These are phyloP conservation scores for Aspergillus brunneoviolaceus DNA, from an alignment of 2,329 filamentous ascomycete genomes.

Conservation along the genomic window DNA sequence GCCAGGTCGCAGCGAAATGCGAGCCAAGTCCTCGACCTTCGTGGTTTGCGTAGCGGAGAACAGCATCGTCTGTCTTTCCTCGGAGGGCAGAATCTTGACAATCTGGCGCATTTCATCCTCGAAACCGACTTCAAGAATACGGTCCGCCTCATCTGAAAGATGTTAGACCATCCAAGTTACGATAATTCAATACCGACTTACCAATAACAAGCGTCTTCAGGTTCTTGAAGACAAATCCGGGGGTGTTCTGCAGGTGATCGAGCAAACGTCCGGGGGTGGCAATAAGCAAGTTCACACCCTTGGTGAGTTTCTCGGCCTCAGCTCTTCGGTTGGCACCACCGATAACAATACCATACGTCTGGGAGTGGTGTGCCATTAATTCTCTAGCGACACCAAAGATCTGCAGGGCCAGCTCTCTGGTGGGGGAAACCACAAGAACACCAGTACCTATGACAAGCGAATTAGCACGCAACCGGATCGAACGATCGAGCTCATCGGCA, in stretches of 20 bases:
- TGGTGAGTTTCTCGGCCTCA: conserved; percentile 89
- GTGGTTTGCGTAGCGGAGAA: conserved; percentile 98
- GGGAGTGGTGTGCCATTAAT: conserved; percentile 90
- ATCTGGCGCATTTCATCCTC: conserved; percentile 98
- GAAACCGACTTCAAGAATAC: conserved; percentile 95
- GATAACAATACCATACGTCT: conserved; percentile 93
- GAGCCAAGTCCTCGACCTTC: conserved; percentile 93
- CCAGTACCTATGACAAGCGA: conserved; percentile 60
- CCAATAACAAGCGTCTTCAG: conserved; percentile 80
- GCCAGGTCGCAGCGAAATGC: conserved; percentile 86
- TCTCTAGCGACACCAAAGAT: conserved; percentile 95
- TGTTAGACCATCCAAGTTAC: not conserved
- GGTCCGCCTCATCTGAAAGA: conserved; percentile 77
- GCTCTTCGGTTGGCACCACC: conserved; percentile 88
- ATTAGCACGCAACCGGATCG: conserved; percentile 8
- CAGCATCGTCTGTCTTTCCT: conserved; percentile 91
- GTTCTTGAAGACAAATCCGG: conserved; percentile 88
- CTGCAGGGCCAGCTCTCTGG: conserved; percentile 88
- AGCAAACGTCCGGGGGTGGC: conserved; percentile 90
- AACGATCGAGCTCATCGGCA: not conserved
- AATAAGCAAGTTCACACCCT: conserved; percentile 92
- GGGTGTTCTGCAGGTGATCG: conserved; percentile 91
- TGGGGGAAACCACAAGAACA: conserved; percentile 89
- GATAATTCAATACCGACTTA: not conserved
- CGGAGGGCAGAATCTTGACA: conserved; percentile 85